Percentiles rank a stretch among this genome's conserved stretches.
Conservation (phyloP, 106 monocot species). For the Vanilla planifolia region DNA sequence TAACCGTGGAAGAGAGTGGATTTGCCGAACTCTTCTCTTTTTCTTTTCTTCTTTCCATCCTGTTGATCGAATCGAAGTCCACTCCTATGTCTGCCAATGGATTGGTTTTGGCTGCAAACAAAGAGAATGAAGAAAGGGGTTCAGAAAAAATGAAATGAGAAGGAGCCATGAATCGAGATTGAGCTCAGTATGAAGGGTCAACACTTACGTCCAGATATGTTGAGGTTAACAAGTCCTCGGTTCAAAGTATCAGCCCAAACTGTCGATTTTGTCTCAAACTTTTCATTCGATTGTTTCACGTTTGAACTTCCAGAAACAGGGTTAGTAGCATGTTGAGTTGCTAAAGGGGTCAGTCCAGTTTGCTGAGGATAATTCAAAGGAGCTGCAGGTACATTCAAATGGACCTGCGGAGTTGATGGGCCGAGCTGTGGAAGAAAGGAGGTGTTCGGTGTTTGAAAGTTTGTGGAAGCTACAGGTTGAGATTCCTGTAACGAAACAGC, state of each 20-base stretch:
- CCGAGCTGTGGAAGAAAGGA: constrained; percentile 25
- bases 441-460: constrained; percentile 1
- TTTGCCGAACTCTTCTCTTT: constrained; percentile 33
- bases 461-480: constrained; percentile 14
- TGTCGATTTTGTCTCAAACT: constrained; percentile 92
- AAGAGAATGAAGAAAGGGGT: neutral
- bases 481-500: constrained; percentile 17
- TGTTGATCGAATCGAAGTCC: constrained; percentile 90
- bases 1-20: constrained; percentile 50
- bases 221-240: constrained; percentile 87
- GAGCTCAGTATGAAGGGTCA: constrained; percentile 1
- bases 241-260: constrained; percentile 97
- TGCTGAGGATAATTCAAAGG: neutral
- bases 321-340: constrained; percentile 11
- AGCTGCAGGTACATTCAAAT: neutral
- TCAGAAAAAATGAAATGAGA: neutral
- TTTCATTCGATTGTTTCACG: constrained; percentile 37
- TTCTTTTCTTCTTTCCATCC: constrained; percentile 71
- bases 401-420: constrained; percentile 18
- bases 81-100: constrained; percentile 80
- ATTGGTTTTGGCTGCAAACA: constrained; percentile 56
- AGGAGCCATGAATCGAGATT: neutral
- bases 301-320: constrained; percentile 16
- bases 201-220: constrained; percentile 94
- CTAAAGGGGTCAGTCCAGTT: constrained; percentile 6